phyloP scores from a whole-genome alignment of 768 basidiomycete species.

The Gloeopeniophorella convolvens region DNA sequence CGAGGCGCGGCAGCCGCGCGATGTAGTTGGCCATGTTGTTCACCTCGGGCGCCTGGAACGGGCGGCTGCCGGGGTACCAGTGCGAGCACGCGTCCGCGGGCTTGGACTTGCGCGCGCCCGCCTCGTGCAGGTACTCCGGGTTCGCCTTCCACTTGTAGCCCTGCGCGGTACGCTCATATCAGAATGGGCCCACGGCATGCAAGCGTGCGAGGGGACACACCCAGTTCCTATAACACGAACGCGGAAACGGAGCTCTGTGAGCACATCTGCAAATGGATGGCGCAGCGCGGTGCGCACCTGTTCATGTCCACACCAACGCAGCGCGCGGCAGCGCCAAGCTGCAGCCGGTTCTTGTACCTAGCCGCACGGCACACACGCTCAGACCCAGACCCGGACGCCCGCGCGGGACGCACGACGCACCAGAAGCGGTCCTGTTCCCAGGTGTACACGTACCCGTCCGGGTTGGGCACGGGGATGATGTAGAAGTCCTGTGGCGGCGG shows the following conservation, averaged over 20 bases:
- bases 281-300: constrained; percentile 34
- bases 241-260: neutral
- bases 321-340: constrained; percentile 38
- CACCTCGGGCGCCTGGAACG: constrained; percentile 75
- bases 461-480: constrained; percentile 61
- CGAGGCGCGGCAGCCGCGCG: constrained; percentile 42
- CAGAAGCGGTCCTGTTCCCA: constrained; percentile 67
- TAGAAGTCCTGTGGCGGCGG: constrained; percentile 45
- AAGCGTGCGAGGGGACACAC: neutral
- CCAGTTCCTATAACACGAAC: constrained; percentile 10
- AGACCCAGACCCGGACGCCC: no score
- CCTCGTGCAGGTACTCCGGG: constrained; percentile 4
- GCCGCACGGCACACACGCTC: no score
- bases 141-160: constrained; percentile 63
- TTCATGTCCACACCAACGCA: constrained; percentile 79
- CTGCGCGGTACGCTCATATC: constrained; percentile 27
- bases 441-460: constrained; percentile 70
- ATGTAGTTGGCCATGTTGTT: constrained; percentile 70
- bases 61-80: constrained; percentile 65
- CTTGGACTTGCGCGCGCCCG: constrained; percentile 9
- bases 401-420: constrained; percentile 28
- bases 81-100: constrained; percentile 58
- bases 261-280: neutral
- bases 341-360: constrained; percentile 69
- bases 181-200: neutral